Percentiles rank a stretch among this genome's conserved stretches.
Evolutionary conservation across 768 basidiomycete genomes (phyloP).

Genomic region (Mycena maculata): DNA sequence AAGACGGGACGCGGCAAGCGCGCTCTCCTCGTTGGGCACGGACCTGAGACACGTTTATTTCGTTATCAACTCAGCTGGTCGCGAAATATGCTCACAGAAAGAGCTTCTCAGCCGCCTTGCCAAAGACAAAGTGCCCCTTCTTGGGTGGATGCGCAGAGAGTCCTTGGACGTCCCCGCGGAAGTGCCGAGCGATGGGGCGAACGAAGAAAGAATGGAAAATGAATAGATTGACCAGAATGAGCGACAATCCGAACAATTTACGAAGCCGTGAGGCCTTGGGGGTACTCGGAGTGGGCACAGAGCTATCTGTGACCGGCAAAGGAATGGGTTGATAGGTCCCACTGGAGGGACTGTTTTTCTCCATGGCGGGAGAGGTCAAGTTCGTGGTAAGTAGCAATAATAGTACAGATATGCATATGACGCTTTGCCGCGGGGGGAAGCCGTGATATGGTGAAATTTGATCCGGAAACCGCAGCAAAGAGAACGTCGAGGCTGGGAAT

Average conservation of each 20-base stretch:
- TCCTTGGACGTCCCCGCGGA: background rate
- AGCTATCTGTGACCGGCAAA: constrained; percentile 26
- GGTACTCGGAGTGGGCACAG: background rate
- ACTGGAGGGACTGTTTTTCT: constrained; percentile 22
- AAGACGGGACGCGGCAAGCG: constrained; percentile 61
- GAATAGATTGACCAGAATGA: constrained; percentile 21
- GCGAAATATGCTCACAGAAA: constrained; percentile 38
- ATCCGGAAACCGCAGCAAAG: background rate
- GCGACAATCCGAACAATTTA: constrained; percentile 17
- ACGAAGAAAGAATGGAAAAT: constrained; percentile 22
- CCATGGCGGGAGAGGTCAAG: constrained; percentile 22
- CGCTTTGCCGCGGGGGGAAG: background rate
- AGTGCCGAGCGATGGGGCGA: constrained; percentile 11
- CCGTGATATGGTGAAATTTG: background rate
- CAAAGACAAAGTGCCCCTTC: constrained; percentile 28
- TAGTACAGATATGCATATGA: too few species aligned
- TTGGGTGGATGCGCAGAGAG: constrained; percentile 13
- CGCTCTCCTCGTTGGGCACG: constrained; percentile 62
- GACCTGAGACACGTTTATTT: constrained; percentile 47
- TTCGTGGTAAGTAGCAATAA: too few species aligned
- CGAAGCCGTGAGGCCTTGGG: constrained; percentile 16
- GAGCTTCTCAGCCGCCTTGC: constrained; percentile 46
- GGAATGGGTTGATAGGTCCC: constrained; percentile 27
- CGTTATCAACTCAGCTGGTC: background rate
- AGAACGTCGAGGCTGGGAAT: background rate